Evolutionary conservation across 768 basidiomycete genomes (phyloP).

Genomic region (Pulveroboletus ravenelii): DNA sequence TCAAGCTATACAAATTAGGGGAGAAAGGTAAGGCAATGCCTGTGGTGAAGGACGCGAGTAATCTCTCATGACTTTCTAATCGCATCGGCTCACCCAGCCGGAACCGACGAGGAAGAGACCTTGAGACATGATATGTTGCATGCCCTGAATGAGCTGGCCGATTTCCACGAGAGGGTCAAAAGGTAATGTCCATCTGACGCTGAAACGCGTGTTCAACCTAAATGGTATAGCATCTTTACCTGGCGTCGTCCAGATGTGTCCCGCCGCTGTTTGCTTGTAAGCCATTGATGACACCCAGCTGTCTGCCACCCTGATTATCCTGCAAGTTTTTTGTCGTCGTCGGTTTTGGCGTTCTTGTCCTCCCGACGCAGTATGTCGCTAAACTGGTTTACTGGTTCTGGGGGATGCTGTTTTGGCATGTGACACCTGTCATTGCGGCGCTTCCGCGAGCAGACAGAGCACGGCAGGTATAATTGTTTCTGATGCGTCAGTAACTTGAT

Average conservation of each 20-base stretch:
- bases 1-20: constrained; percentile 39
- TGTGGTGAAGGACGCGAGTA: constrained; percentile 8
- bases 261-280: constrained; percentile 43
- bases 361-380: constrained; percentile 48
- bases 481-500: not conserved
- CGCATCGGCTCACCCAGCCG: not conserved
- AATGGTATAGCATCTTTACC: constrained; percentile 49
- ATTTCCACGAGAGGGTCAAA: constrained; percentile 59
- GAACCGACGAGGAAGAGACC: constrained; percentile 32
- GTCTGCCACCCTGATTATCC: constrained; percentile 2
- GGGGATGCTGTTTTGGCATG: constrained; percentile 62
- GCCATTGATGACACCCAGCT: constrained; percentile 7
- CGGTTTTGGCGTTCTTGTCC: constrained; percentile 36
- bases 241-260: constrained; percentile 58
- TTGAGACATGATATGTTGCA: constrained; percentile 41
- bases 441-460: constrained; percentile 43
- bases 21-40: constrained; percentile 33
- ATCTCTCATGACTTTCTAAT: not conserved
- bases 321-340: constrained; percentile 35
- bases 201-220: not conserved
- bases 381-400: constrained; percentile 43
- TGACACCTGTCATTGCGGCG: constrained; percentile 49
- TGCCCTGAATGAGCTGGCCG: constrained; percentile 45
- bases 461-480: constrained; percentile 34
- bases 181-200: constrained; percentile 40